phyloP scores from a whole-genome alignment of 192 early-diverging fungal genomes.

The Geranomyces michiganensis region DNA sequence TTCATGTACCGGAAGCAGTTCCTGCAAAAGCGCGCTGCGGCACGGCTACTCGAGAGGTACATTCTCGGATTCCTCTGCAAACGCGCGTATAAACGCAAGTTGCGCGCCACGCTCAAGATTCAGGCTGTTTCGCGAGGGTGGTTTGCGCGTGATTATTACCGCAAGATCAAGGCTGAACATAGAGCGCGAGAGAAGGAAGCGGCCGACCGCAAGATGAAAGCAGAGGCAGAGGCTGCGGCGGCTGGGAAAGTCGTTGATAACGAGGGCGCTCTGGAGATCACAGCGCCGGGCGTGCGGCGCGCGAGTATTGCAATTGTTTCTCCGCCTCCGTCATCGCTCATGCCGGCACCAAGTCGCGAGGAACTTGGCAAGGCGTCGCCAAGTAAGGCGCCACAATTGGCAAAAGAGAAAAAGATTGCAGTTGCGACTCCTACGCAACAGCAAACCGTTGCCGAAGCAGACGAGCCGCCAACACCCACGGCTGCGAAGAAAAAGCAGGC shows the following conservation, averaged over 20 bases:
- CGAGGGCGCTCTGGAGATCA: not conserved
- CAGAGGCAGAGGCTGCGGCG: slow-evolving; percentile 10
- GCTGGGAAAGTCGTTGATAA: not conserved
- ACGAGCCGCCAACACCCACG: not conserved
- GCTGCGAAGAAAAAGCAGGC: slow-evolving; percentile 13
- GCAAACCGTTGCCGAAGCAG: not conserved
- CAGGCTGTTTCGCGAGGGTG: slow-evolving; percentile 54
- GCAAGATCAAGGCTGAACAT: slow-evolving; percentile 27
- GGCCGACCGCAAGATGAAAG: not conserved
- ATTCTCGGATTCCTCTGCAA: slow-evolving; percentile 42
- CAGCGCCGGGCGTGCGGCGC: not conserved
- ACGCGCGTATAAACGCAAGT: slow-evolving; percentile 42
- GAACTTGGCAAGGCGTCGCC: slow-evolving; percentile 1
- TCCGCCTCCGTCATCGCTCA: not conserved
- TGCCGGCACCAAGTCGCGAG: slow-evolving; percentile 1
- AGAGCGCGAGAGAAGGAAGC: slow-evolving; percentile 8
- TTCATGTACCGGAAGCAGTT: slow-evolving; percentile 48
- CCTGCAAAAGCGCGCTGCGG: slow-evolving; percentile 35
- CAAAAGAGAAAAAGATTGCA: not conserved
- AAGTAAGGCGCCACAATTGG: not conserved
- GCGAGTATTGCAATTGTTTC: slow-evolving; percentile 10
- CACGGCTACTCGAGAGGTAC: slow-evolving; percentile 36
- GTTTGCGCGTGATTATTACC: slow-evolving; percentile 52
- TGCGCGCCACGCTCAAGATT: slow-evolving; percentile 50
- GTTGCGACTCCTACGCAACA: too few species aligned